Evolutionary conservation across 1,284 basidiomycete genomes (phyloP), one percentile per base, ranked within the genome.

Genomic region (Fomitopsis palustris): DNA sequence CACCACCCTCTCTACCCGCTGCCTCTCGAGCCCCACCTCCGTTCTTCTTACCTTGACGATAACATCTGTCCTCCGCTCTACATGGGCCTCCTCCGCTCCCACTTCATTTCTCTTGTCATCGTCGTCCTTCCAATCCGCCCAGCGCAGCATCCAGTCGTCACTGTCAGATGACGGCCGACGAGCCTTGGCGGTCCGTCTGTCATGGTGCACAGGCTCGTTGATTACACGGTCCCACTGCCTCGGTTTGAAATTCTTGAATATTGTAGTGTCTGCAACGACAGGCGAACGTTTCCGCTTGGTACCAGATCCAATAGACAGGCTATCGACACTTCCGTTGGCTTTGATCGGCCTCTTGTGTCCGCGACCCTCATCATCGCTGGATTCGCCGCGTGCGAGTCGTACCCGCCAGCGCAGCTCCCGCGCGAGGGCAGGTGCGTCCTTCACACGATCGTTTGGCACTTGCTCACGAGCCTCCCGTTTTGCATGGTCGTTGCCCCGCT

Each of bases 371-470:
- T 87, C 88, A 56, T 92, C 92, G 65, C 89, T 89, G 16, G 77
- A 70, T 55, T 84, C 78, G 8, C 90, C 90, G 2, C 81, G 73
- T 5, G 89, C 88, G 51, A 84, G 72, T 61, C 85, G 79, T 21
- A 88, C 81, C 54, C 92, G 81, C 92, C 92, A 94, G 45, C 90
- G 79, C 49, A 96, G 75, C 69, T 96, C 94, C 62, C 92, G 78
- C 7, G 92, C 91, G 55, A 95, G 71, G 1, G 84, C 86, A 2
- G 87, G 76, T 5, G 90, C 82, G 70, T 96, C 93, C 67, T 89
- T 90, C 52, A 94, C 81, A 53, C 85, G 81, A 61, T 94, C 92
- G n/a, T 72, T 68, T 0, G 95, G 94, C 16, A 96, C 84, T 58
- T 91, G 84, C 55, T 95, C 92, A 68, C 83, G 88, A 1, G 86